Evolutionary conservation across 345 rosid genomes (phyloP).

Genomic region (Combretum micranthum): DNA sequence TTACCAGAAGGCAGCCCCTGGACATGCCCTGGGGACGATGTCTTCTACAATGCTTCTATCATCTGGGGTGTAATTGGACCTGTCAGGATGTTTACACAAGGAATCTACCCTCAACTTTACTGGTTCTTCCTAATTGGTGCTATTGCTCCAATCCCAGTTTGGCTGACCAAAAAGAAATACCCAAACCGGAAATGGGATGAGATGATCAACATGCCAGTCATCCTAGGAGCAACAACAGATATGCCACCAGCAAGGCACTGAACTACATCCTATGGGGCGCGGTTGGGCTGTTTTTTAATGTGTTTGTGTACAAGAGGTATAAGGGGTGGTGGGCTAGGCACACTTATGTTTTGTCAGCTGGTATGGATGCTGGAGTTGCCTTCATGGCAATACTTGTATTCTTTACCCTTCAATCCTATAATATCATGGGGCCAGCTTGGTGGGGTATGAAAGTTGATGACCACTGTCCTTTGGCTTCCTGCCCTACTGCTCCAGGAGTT

Average conservation of each 20-base stretch:
- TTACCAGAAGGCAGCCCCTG: conserved; percentile 76
- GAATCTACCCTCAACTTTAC: conserved; percentile 53
- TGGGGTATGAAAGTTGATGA: conserved; percentile 54
- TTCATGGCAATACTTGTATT: conserved; percentile 57
- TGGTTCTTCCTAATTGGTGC: conserved; percentile 87
- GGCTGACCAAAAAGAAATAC: conserved; percentile 46
- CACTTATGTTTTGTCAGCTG: conserved; percentile 69
- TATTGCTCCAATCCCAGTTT: conserved; percentile 61
- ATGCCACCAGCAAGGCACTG: conserved; percentile 72
- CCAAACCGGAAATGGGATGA: conserved; percentile 64
- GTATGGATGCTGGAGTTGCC: conserved; percentile 73
- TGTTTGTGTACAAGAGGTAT: conserved; percentile 42
- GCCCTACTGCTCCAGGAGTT: conserved; percentile 65
- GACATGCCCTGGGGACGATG: conserved; percentile 71
- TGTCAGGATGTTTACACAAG: conserved; percentile 59
- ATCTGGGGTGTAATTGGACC: conserved; percentile 94
- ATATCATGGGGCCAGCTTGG: conserved; percentile 57
- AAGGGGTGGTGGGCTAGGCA: conserved; percentile 79
- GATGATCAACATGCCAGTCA: conserved; percentile 52
- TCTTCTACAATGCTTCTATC: conserved; percentile 82
- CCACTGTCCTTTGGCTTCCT: conserved; percentile 53
- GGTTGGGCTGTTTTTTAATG: conserved; percentile 68
- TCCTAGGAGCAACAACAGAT: conserved; percentile 34
- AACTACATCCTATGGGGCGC: conserved; percentile 49
- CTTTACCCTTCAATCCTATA: conserved; percentile 45